Percentiles rank a stretch among this genome's conserved stretches.
Conservation (phyloP, 2,329 filamentous ascomycete genomes). For the Orbilia brochopaga region DNA sequence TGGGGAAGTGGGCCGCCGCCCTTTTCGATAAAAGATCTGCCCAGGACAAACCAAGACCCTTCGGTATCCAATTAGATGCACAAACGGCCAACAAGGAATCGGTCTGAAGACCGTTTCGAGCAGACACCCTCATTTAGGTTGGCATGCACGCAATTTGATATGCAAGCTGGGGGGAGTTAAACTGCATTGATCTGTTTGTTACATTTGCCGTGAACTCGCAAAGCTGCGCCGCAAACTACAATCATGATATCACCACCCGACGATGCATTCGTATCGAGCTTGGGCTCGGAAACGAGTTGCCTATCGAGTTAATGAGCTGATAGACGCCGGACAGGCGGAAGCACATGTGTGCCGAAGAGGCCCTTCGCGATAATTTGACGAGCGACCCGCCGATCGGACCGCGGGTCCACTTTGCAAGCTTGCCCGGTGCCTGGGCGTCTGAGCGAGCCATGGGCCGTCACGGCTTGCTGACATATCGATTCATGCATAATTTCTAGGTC, state of each 20-base stretch:
- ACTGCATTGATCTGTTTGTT: too few species aligned
- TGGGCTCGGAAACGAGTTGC: background rate
- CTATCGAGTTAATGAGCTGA: background rate
- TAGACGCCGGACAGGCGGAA: conserved; percentile 29
- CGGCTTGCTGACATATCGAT: too few species aligned
- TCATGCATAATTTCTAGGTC: too few species aligned
- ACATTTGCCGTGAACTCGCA: too few species aligned
- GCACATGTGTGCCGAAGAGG: conserved; percentile 21
- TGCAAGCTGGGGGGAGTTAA: too few species aligned
- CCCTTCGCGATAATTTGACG: background rate
- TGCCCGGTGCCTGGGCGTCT: too few species aligned
- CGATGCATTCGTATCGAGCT: conserved; percentile 2
- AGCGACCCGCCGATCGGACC: background rate
- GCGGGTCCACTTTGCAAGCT: too few species aligned
- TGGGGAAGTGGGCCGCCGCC: conserved; percentile 29
- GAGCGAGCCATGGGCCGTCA: too few species aligned
- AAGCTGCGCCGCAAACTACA: background rate
- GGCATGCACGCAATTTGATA: background rate
- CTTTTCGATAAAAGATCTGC: background rate
- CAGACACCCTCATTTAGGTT: background rate
- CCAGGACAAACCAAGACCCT: background rate
- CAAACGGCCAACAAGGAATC: conserved; percentile 19
- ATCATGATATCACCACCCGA: too few species aligned
- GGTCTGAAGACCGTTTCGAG: background rate
- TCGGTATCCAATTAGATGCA: conserved; percentile 6